Percentiles rank a stretch among this genome's conserved stretches.
phyloP scores from a whole-genome alignment of 2,329 filamentous ascomycete genomes.

The Xylogone sp. region DNA sequence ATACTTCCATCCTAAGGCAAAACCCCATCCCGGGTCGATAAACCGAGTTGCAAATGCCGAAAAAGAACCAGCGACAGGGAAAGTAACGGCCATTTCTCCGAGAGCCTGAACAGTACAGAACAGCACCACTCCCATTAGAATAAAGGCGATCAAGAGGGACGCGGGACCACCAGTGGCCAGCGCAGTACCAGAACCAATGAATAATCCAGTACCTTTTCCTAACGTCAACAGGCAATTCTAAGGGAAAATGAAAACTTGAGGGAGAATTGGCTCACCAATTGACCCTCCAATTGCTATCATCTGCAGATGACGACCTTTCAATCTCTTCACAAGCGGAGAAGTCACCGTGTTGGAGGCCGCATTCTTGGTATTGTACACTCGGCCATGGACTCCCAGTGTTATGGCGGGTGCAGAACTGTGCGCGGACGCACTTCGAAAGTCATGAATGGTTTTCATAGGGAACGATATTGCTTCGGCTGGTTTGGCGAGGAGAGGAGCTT shows the following conservation, averaged over 20 bases:
- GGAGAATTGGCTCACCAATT: conserved; percentile 54
- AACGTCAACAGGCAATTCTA: conserved; percentile 1
- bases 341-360: conserved; percentile 63
- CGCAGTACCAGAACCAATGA: conserved; percentile 76
- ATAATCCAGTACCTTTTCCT: conserved; percentile 69
- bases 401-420: conserved; percentile 11
- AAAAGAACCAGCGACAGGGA: conserved; percentile 94
- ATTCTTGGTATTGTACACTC: conserved; percentile 60
- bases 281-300: conserved; percentile 97
- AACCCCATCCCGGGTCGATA: conserved; percentile 92
- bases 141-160: conserved; percentile 73
- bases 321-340: conserved; percentile 68
- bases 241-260: neutral
- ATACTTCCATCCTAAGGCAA: conserved; percentile 90
- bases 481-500: conserved; percentile 18
- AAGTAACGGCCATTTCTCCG: conserved; percentile 86
- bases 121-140: conserved; percentile 77
- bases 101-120: conserved; percentile 91
- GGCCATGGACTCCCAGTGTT: conserved; percentile 18
- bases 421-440: conserved; percentile 19
- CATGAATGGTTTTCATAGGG: conserved; percentile 19
- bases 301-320: conserved; percentile 84
- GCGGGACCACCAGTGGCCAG: conserved; percentile 72
- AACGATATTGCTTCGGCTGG: conserved; percentile 12
- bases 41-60: conserved; percentile 89